These are phyloP conservation scores for Zygoascus sp. DNA, from an alignment of 1,139 yeast genomes.

Conservation along the genomic window DNA sequence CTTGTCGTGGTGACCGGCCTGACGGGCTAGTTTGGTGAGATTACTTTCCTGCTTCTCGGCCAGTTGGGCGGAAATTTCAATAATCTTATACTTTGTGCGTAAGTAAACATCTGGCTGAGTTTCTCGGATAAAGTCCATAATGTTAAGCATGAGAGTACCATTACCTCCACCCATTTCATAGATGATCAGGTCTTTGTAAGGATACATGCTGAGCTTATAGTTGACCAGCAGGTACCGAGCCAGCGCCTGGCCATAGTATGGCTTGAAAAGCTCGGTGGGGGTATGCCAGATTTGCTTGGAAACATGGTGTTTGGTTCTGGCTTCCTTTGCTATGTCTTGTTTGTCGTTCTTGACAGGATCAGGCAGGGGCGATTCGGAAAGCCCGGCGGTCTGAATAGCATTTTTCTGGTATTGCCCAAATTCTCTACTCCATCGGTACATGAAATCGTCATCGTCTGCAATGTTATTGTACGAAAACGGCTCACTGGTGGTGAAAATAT, in stretches of 20 bases:
- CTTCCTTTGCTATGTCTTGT: slow-evolving; percentile 23
- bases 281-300: slow-evolving; percentile 80
- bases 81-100: slow-evolving; percentile 64
- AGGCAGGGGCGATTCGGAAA: neutral
- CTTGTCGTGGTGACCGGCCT: slow-evolving; percentile 45
- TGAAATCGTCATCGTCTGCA: slow-evolving; percentile 63
- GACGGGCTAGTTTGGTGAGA: slow-evolving; percentile 27
- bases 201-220: slow-evolving; percentile 62
- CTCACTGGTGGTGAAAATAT: slow-evolving; percentile 51
- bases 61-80: slow-evolving; percentile 68
- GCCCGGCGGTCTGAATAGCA: slow-evolving; percentile 17
- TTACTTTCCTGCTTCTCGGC: slow-evolving; percentile 54
- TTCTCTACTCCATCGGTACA: slow-evolving; percentile 64
- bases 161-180: slow-evolving; percentile 93
- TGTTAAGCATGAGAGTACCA: slow-evolving; percentile 77
- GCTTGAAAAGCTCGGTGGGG: slow-evolving; percentile 76
- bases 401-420: slow-evolving; percentile 52
- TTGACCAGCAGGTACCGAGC: slow-evolving; percentile 71
- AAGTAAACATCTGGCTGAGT: slow-evolving; percentile 69
- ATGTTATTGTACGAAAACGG: slow-evolving; percentile 54
- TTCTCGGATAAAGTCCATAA: slow-evolving; percentile 60
- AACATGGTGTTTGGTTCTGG: slow-evolving; percentile 28
- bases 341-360: slow-evolving; percentile 17
- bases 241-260: slow-evolving; percentile 78
- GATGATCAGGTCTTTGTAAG: slow-evolving; percentile 60